phyloP scores from a whole-genome alignment of 441 rosid species.

The Jatropha podagrica region DNA sequence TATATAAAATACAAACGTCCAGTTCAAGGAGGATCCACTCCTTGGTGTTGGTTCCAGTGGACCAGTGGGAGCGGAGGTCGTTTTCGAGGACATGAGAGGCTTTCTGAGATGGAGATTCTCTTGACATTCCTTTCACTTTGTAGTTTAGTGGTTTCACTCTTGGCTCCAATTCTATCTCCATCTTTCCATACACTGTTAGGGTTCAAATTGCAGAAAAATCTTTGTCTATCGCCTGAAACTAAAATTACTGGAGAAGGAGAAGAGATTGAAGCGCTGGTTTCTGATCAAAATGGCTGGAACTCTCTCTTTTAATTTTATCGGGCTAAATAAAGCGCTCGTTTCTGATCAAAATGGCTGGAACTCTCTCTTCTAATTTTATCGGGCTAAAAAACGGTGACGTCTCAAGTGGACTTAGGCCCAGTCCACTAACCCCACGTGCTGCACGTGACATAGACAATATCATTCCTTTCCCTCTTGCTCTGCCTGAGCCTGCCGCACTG shows the following conservation, averaged over 20 bases:
- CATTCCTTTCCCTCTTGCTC: neutral
- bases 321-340: neutral
- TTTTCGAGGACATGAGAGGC: conserved; percentile 72
- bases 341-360: neutral
- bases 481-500: neutral
- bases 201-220: conserved; percentile 2
- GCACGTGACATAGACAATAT: neutral
- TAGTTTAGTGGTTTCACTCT: conserved; percentile 65
- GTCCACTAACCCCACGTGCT: neutral
- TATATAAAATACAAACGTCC: conserved; percentile 44
- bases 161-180: conserved; percentile 80
- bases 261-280: neutral
- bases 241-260: neutral
- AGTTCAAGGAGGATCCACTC: conserved; percentile 91
- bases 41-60: conserved; percentile 80
- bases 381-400: neutral
- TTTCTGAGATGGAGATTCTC: conserved; percentile 79
- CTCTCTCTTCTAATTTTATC: neutral
- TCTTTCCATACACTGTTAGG: neutral
- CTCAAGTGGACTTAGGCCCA: conserved; percentile 10
- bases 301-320: neutral
- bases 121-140: conserved; percentile 76
- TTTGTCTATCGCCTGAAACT: neutral
- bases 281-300: neutral
- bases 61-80: conserved; percentile 91